Evolutionary conservation across 2,329 filamentous ascomycete species (phyloP).

Genomic region (Colletotrichum higginsianum): DNA sequence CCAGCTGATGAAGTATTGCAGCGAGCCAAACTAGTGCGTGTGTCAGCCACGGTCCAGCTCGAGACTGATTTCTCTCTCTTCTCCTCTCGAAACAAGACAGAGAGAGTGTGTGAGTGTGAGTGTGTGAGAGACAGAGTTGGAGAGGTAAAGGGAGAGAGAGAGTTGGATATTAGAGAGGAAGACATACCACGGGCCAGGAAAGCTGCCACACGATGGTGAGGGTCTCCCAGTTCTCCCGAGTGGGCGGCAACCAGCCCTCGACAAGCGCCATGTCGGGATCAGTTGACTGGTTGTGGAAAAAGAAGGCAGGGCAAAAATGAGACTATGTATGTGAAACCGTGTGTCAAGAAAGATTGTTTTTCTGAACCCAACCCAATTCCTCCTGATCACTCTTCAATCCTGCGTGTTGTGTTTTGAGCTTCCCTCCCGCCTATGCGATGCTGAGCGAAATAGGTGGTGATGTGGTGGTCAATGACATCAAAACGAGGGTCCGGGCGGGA

Average conservation of each 20-base stretch:
- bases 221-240: constrained; percentile 69
- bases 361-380: too few species aligned
- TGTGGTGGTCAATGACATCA: constrained; percentile 15
- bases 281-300: neutral
- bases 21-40: constrained; percentile 71
- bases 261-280: constrained; percentile 61
- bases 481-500: neutral
- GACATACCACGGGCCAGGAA: constrained; percentile 65
- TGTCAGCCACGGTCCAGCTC: too few species aligned
- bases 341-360: neutral
- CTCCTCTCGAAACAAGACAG: too few species aligned
- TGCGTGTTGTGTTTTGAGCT: neutral
- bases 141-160: too few species aligned
- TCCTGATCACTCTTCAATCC: neutral
- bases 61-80: too few species aligned
- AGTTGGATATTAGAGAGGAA: neutral
- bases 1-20: constrained; percentile 84
- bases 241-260: constrained; percentile 71
- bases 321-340: neutral
- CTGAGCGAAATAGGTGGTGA: too few species aligned
- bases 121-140: neutral
- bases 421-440: too few species aligned
- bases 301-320: too few species aligned
- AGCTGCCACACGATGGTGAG: constrained; percentile 68
- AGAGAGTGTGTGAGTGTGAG: too few species aligned